These are phyloP conservation scores for Penicillium verrucosum DNA, from an alignment of 2,329 filamentous ascomycete species.

Conservation along the genomic window DNA sequence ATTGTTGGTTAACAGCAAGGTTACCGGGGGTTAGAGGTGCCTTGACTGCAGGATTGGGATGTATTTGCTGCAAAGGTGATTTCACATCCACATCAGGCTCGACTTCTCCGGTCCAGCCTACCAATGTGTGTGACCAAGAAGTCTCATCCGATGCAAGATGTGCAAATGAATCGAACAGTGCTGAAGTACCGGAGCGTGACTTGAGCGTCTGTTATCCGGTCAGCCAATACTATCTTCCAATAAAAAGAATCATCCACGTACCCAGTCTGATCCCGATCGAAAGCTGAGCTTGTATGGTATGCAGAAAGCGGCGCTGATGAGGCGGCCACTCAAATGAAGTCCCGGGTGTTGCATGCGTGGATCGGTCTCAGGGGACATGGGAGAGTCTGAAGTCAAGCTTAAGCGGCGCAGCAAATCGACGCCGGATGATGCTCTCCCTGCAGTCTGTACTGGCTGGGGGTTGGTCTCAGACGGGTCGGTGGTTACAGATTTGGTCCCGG, in stretches of 20 bases:
- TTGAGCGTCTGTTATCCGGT: constrained; percentile 60
- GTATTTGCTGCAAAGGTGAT: constrained; percentile 30
- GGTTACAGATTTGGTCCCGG: constrained; percentile 21
- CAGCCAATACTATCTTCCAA: constrained; percentile 1
- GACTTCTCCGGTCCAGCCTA: constrained; percentile 94
- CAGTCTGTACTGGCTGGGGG: constrained; percentile 12
- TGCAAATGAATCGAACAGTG: constrained; percentile 85
- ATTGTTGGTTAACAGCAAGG: constrained; percentile 35
- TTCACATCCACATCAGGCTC: constrained; percentile 43
- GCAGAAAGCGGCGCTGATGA: constrained; percentile 63
- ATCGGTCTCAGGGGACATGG: constrained; percentile 48
- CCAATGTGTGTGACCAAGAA: constrained; percentile 86
- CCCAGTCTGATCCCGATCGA: constrained; percentile 55
- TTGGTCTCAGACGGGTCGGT: constrained; percentile 14
- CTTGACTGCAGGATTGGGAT: constrained; percentile 27
- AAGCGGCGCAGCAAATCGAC: constrained; percentile 54
- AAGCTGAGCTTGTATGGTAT: constrained; percentile 60
- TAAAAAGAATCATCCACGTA: constrained; percentile 28
- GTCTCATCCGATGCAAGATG: constrained; percentile 80
- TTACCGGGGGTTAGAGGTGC: constrained; percentile 33
- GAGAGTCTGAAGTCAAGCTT: constrained; percentile 44
- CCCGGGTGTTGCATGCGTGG: constrained; percentile 55
- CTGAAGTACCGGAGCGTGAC: constrained; percentile 79
- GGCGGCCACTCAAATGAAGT: constrained; percentile 57
- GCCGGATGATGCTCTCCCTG: constrained; percentile 45